Evolutionary conservation across 2,329 filamentous ascomycete species (phyloP).

Genomic region (Microsporum canis): DNA sequence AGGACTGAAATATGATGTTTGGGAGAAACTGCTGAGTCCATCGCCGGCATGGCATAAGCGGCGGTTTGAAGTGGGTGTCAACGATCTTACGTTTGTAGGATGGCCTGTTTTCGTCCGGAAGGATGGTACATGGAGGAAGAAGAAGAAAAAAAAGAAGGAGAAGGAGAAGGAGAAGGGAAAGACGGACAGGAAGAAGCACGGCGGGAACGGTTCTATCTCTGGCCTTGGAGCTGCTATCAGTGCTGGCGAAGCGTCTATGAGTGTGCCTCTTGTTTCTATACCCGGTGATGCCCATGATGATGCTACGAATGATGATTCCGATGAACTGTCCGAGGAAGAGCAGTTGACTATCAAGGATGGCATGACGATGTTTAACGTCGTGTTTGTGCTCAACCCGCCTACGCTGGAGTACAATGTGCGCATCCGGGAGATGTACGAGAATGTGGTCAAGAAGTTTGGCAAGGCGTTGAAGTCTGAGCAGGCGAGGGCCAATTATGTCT

Average conservation of each 20-base stretch:
- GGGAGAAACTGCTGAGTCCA: constrained; percentile 70
- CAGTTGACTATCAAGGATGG: constrained; percentile 38
- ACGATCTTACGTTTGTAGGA: constrained; percentile 68
- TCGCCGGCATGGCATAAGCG: constrained; percentile 66
- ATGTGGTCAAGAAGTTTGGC: constrained; percentile 84
- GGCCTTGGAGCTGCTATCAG: constrained; percentile 9
- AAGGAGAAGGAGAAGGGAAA: constrained; percentile 18
- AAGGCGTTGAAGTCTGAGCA: constrained; percentile 90
- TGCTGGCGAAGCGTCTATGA: background rate
- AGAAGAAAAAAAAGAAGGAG: constrained; percentile 23
- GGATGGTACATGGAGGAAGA: constrained; percentile 63
- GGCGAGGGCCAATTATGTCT: constrained; percentile 78
- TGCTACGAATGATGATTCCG: background rate
- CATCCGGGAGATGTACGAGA: constrained; percentile 71
- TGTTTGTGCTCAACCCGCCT: constrained; percentile 78
- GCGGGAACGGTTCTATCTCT: constrained; percentile 17
- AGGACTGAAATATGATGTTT: constrained; percentile 61
- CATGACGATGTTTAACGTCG: constrained; percentile 97
- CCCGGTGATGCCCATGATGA: background rate
- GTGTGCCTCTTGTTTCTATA: background rate
- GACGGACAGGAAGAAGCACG: constrained; percentile 19
- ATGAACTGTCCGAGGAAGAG: background rate
- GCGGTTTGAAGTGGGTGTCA: constrained; percentile 69
- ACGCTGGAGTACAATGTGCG: constrained; percentile 61
- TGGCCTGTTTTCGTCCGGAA: constrained; percentile 73